phyloP scores from a whole-genome alignment of 177 flowering plant species.

The Vitis hybrid region DNA sequence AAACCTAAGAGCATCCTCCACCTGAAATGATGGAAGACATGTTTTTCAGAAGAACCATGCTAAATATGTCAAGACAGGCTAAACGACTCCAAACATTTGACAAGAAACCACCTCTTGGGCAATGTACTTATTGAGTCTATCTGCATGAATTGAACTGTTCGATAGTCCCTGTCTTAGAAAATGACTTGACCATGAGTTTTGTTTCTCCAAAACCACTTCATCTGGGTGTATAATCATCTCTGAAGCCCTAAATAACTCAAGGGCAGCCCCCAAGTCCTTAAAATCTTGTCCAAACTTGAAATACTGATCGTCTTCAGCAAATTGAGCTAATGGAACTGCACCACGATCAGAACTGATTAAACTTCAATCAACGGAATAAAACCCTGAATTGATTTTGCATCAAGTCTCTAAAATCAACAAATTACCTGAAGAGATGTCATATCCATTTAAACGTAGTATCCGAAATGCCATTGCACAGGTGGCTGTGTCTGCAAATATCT shows the following conservation, averaged over 20 bases:
- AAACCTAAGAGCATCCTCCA: slow-evolving; percentile 53
- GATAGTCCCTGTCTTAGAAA: slow-evolving; percentile 43
- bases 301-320: slow-evolving; percentile 32
- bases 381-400: neutral
- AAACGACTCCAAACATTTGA: neutral
- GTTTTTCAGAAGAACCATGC: neutral
- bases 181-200: slow-evolving; percentile 39
- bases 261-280: slow-evolving; percentile 36
- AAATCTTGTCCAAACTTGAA: slow-evolving; percentile 40
- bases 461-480: slow-evolving; percentile 83
- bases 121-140: slow-evolving; percentile 21
- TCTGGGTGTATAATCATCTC: slow-evolving; percentile 45
- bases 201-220: slow-evolving; percentile 50
- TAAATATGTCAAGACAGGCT: neutral
- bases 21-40: slow-evolving; percentile 35
- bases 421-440: slow-evolving; percentile 73
- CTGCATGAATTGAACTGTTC: slow-evolving; percentile 15
- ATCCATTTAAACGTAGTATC: slow-evolving; percentile 64
- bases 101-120: slow-evolving; percentile 45
- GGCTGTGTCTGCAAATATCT: slow-evolving; percentile 51
- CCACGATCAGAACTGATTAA: slow-evolving; percentile 11
- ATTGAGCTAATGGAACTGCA: slow-evolving; percentile 47
- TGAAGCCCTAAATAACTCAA: slow-evolving; percentile 72
- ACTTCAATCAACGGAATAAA: neutral
- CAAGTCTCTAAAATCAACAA: slow-evolving; percentile 1